Evolutionary conservation across 1,139 yeast species (phyloP), one percentile per base, ranked within the genome.

Genomic region (Candida albicans): DNA sequence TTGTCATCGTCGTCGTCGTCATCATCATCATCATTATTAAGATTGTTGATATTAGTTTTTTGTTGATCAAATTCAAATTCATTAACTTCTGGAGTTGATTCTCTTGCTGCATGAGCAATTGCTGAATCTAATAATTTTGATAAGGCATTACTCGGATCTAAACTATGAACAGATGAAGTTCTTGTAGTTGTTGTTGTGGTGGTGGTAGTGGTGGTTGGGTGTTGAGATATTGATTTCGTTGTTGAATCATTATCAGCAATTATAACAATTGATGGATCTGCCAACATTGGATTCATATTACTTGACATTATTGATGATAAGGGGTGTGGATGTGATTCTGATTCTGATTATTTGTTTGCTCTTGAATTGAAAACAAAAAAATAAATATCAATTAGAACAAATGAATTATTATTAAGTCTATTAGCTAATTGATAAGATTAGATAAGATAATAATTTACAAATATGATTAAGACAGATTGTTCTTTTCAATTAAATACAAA

Each of bases 31-130:
- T n/a, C n/a, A n/a, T n/a, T n/a, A n/a, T n/a, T n/a, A n/a, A n/a
- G n/a, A 47, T 13, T 8, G 14, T 37, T 34, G 8, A 24, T 34
- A n/a, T 22, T 27, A 45, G 44, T n/a, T 62, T 33, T 35, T 18
- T 24, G 32, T 22, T 10, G 22, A 4, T 33, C 24, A 8, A 22
- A 24, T n/a, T 27, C 37, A 27, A 27, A 3, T 22, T 33, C 35
- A 30, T 24, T 30, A 9, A 62, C 43, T 34, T 70, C 77, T 2
- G 78, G 76, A 3, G 77, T 69, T 10, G 68, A 54, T 45, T 75
- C 80, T 47, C 68, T 70, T 36, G 79, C 79, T 9, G 80, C 79
- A 35, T 75, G 72, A 27, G 77, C 76, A 56, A 69, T 68, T 26
- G 75, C 75, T 2, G 71, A 65, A 44, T 69, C 74, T 39, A 73